Evolutionary conservation across 1,284 basidiomycete genomes (phyloP), one percentile per base, ranked within the genome.

Genomic region (Sporisorium reilianum): DNA sequence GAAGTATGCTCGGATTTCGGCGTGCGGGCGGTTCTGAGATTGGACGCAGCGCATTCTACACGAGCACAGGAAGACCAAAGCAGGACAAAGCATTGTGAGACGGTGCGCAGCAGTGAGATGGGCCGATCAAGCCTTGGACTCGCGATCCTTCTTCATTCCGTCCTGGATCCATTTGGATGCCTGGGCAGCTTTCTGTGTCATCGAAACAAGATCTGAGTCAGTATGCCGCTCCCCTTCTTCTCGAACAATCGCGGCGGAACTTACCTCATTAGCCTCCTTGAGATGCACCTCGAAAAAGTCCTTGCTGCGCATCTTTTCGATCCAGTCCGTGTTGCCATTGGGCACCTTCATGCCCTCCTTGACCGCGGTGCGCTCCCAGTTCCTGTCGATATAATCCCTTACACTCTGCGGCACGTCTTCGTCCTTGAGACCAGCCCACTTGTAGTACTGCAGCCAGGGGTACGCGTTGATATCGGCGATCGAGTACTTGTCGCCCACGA

Each of bases 401-500:
- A 74, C 71, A 38, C 53, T 57, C 20, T 64, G 57, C 11, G 71
- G 61, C 0, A 68, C 62, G 26, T 73, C 64, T 42, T 74, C 57
- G 26, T 74, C 71, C 14, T 65, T 54, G 34, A 71, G 30, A 0
- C 70, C 67, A 1, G 71, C 67, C 67, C 63, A 67, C 28, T 70
- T 73, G 53, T 67, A 66, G 34, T 65, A 66, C 40, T 70, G 63
- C n/a, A 74, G 51, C 77, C 79, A 80, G 11, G 75, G 68, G 36
- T 69, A 80, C 10, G 69, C 77, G 53, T 79, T 79, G 26, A 75
- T 75, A 46, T 80, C 79, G 42, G 77, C 76, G 23, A 80, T 70
- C 25, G 62, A 63, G 59, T 76, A 78, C 55, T 79, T 79, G 42
- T 76, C 71, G 0, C 77, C 77, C 2, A 80, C 79, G 7, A 80